These are phyloP conservation scores for Pichia insulana DNA, from an alignment of 805 yeast species.

Conservation along the genomic window DNA sequence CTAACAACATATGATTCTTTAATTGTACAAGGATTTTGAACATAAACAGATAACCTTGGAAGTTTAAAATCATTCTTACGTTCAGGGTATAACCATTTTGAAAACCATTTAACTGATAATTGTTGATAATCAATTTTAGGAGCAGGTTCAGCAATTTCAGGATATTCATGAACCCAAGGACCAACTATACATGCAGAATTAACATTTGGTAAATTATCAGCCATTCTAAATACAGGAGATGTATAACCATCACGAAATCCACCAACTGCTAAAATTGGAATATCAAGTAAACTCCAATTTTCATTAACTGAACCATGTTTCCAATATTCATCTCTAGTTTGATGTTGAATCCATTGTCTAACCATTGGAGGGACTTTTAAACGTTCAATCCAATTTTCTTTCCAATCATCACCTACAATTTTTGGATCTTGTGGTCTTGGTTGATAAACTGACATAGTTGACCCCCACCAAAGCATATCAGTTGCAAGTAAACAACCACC, in stretches of 20 bases:
- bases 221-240: constrained; percentile 36
- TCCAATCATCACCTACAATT: constrained; percentile 33
- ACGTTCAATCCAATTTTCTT: constrained; percentile 33
- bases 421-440: constrained; percentile 40
- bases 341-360: constrained; percentile 35
- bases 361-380: constrained; percentile 33
- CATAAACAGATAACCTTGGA: constrained; percentile 32
- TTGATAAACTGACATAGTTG: constrained; percentile 36
- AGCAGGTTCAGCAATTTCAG: constrained; percentile 38
- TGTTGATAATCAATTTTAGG: constrained; percentile 39
- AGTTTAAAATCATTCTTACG: constrained; percentile 19
- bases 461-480: constrained; percentile 45
- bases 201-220: constrained; percentile 33
- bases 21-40: constrained; percentile 35
- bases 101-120: constrained; percentile 33
- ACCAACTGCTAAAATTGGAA: constrained; percentile 37
- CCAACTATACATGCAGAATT: constrained; percentile 32
- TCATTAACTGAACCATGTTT: constrained; percentile 40
- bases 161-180: constrained; percentile 43
- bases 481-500: constrained; percentile 38
- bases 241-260: constrained; percentile 44
- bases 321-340: constrained; percentile 38
- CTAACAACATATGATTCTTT: constrained; percentile 30
- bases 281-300: constrained; percentile 30
- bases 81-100: constrained; percentile 29